Conservation (phyloP, 2,329 filamentous ascomycete species). For the Chrysoporthe cubensis region DNA sequence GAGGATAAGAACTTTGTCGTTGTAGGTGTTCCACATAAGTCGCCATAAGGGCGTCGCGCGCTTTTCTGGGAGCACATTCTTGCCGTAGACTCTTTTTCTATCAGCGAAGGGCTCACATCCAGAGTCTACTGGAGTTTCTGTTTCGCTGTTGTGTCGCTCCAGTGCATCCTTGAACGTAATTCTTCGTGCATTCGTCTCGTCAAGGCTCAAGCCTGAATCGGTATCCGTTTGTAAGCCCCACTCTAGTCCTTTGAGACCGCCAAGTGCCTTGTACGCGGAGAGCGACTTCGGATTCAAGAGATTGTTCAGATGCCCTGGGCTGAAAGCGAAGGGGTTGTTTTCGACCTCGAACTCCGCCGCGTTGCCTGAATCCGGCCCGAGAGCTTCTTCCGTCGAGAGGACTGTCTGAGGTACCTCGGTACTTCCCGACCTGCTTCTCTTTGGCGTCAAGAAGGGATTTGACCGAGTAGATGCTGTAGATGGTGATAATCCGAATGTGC, state of each 20-base stretch:
- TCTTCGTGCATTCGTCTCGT: constrained; percentile 54
- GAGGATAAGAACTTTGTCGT: constrained; percentile 74
- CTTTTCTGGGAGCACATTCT: constrained; percentile 63
- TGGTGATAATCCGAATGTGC: constrained; percentile 22
- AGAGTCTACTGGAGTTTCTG: constrained; percentile 27
- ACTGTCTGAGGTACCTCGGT: constrained; percentile 18
- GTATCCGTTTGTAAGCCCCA: constrained; percentile 70
- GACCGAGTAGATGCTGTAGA: constrained; percentile 23
- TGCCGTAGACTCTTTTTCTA: constrained; percentile 61
- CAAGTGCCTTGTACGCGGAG: constrained; percentile 72
- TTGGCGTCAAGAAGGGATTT: constrained; percentile 27
- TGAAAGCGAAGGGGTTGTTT: constrained; percentile 72
- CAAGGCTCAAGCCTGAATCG: constrained; percentile 66
- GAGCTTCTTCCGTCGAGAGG: constrained; percentile 51
- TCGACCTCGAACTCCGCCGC: constrained; percentile 69
- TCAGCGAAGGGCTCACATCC: constrained; percentile 45
- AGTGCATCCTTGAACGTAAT: constrained; percentile 39
- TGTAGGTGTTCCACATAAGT: constrained; percentile 71
- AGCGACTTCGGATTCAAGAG: constrained; percentile 79
- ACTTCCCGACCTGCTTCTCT: constrained; percentile 19
- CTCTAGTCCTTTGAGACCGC: constrained; percentile 72
- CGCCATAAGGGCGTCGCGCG: constrained; percentile 61
- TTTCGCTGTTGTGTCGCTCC: constrained; percentile 9
- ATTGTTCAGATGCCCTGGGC: constrained; percentile 73
- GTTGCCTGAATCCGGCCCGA: constrained; percentile 69